Evolutionary conservation across 2,329 filamentous ascomycete species (phyloP).

Genomic region (Colletotrichum lentis): DNA sequence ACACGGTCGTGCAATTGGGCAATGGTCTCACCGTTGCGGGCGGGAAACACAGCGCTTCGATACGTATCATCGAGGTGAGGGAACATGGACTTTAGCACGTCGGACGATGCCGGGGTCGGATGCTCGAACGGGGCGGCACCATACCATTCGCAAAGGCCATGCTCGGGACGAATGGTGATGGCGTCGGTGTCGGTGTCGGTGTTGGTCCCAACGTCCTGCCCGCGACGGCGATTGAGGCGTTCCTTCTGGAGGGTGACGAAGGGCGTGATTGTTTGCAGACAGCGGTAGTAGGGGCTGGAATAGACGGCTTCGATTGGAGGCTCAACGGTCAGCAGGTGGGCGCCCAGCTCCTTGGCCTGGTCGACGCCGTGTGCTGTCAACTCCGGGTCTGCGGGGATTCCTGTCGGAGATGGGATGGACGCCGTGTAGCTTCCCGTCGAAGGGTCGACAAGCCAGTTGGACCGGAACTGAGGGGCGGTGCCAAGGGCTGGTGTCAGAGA

Average conservation of each 20-base stretch:
- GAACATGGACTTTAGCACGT: conserved; percentile 73
- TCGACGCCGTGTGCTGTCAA: conserved; percentile 86
- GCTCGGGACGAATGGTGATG: conserved; percentile 61
- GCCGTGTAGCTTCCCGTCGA: conserved; percentile 80
- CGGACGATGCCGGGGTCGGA: conserved; percentile 74
- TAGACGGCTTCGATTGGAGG: conserved; percentile 81
- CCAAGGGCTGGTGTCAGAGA: conserved; percentile 32
- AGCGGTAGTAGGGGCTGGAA: conserved; percentile 86
- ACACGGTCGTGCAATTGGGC: conserved; percentile 81
- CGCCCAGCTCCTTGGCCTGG: conserved; percentile 81
- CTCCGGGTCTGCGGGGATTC: conserved; percentile 85
- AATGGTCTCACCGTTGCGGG: conserved; percentile 79
- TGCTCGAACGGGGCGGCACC: conserved; percentile 86
- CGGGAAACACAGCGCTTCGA: conserved; percentile 71
- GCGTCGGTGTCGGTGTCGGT: conserved; percentile 38
- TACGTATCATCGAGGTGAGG: conserved; percentile 67
- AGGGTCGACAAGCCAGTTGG: conserved; percentile 87
- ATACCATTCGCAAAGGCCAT: conserved; percentile 84
- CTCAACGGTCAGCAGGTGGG: conserved; percentile 66
- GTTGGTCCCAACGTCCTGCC: conserved; percentile 13
- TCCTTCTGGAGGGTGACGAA: conserved; percentile 60
- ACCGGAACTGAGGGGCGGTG: conserved; percentile 74
- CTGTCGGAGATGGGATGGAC: conserved; percentile 80
- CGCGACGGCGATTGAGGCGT: conserved; percentile 33
- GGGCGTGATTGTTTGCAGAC: conserved; percentile 82